phyloP scores from a whole-genome alignment of 495 filamentous ascomycete genomes.

The Annulohypoxylon stygium region DNA sequence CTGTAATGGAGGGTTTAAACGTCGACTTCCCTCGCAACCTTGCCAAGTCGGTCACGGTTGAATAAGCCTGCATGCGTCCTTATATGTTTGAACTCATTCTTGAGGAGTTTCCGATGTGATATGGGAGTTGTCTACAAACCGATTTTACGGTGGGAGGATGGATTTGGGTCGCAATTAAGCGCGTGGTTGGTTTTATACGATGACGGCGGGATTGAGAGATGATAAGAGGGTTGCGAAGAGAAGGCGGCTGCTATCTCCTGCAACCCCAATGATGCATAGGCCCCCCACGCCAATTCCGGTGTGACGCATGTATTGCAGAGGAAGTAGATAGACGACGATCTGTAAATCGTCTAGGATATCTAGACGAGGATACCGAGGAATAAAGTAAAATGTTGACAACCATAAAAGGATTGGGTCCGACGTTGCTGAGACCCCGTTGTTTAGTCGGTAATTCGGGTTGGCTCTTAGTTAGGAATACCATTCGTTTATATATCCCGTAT shows the following conservation, averaged over 20 bases:
- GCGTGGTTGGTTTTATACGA: constrained; percentile 42
- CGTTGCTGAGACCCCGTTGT: not conserved
- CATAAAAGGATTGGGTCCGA: constrained; percentile 4
- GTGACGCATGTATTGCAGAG: constrained; percentile 31
- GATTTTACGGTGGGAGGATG: constrained; percentile 45
- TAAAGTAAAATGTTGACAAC: constrained; percentile 38
- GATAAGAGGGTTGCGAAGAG: constrained; percentile 24
- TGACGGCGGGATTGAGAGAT: constrained; percentile 42
- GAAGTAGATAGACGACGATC: constrained; percentile 27
- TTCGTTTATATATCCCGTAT: not conserved
- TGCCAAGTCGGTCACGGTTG: constrained; percentile 98
- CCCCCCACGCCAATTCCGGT: constrained; percentile 28
- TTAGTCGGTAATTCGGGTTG: not conserved
- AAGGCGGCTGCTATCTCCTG: constrained; percentile 21
- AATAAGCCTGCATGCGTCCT: constrained; percentile 68
- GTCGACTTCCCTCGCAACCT: constrained; percentile 98
- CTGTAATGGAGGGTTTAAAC: constrained; percentile 93
- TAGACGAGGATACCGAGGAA: constrained; percentile 31
- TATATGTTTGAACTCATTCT: constrained; percentile 30
- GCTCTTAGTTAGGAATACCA: not conserved
- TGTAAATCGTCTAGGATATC: constrained; percentile 34
- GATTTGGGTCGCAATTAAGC: constrained; percentile 43
- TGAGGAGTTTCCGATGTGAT: constrained; percentile 36
- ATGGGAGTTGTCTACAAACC: constrained; percentile 46
- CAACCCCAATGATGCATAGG: constrained; percentile 30